A percentile compares a stretch with the other conserved stretches of the same genome.
phyloP scores from a whole-genome alignment of 176 grass and related monocot species.

The Triticum turgidum region DNA sequence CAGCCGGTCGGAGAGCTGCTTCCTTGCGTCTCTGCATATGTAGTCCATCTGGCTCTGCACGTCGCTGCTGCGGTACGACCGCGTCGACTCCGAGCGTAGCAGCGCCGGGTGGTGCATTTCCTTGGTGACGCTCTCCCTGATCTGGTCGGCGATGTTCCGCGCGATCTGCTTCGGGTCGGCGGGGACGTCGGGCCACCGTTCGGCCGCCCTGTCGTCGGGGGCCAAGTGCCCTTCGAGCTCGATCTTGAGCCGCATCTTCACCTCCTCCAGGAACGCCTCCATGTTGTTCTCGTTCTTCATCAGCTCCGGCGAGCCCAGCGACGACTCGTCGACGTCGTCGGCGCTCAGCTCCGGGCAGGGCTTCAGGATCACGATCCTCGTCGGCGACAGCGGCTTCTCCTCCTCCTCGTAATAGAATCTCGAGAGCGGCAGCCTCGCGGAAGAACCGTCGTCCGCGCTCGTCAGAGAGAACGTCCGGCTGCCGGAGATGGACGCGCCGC shows the following conservation, averaged over 20 bases:
- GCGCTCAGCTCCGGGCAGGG: conserved; percentile 69
- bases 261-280: conserved; percentile 89
- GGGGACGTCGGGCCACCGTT: conserved; percentile 38
- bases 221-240: conserved; percentile 67
- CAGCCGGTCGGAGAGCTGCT: conserved; percentile 64
- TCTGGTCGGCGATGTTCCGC: conserved; percentile 66
- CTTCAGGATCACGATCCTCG: conserved; percentile 91
- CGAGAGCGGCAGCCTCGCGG: conserved; percentile 31
- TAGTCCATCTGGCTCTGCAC: conserved; percentile 51
- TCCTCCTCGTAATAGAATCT: conserved; percentile 41
- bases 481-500: conserved; percentile 40
- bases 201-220: conserved; percentile 24
- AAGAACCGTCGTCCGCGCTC: conserved; percentile 19
- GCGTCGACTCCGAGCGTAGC: conserved; percentile 58
- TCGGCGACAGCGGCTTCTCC: conserved; percentile 52
- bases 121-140: conserved; percentile 64
- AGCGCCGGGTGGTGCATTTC: conserved; percentile 52
- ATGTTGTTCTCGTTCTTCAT: conserved; percentile 85
- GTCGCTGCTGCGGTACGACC: conserved; percentile 55
- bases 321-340: conserved; percentile 66
- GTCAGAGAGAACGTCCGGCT: conserved; percentile 40
- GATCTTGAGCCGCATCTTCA: conserved; percentile 74
- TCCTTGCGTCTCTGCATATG: conserved; percentile 53
- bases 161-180: conserved; percentile 74
- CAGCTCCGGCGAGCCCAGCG: conserved; percentile 75